phyloP scores from a whole-genome alignment of 202 grass and related monocot genomes.

The Setaria viridis region DNA sequence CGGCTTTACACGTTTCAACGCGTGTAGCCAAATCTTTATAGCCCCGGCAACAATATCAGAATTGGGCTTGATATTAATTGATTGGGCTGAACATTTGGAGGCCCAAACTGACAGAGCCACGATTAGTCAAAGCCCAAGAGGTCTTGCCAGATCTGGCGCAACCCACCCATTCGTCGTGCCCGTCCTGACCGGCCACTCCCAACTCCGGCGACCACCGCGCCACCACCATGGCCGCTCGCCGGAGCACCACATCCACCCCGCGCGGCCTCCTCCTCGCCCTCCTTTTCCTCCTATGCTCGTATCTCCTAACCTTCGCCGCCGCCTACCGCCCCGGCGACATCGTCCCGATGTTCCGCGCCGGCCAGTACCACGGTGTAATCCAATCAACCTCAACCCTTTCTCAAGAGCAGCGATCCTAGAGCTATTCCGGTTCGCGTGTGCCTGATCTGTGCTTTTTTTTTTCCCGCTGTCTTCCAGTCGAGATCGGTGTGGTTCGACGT shows the following conservation, averaged over 20 bases:
- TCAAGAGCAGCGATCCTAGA: background rate
- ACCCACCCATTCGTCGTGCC: slow-evolving; percentile 21
- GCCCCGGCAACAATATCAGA: too few relatives aligned
- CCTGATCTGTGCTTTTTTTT: slow-evolving; percentile 51
- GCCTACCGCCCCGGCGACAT: slow-evolving; percentile 76
- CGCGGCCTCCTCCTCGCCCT: background rate
- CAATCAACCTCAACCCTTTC: background rate
- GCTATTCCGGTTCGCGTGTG: background rate
- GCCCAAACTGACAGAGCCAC: background rate
- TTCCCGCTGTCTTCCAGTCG: slow-evolving; percentile 56
- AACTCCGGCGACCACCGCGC: slow-evolving; percentile 53
- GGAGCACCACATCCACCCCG: slow-evolving; percentile 7
- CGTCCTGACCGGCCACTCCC: slow-evolving; percentile 31
- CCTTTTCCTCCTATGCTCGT: slow-evolving; percentile 22
- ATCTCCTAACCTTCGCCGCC: slow-evolving; percentile 28
- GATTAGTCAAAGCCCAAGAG: slow-evolving; percentile 34
- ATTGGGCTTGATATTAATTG: background rate
- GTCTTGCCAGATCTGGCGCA: slow-evolving; percentile 36
- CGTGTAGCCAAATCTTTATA: too few relatives aligned
- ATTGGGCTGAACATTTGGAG: background rate
- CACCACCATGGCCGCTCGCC: slow-evolving; percentile 52
- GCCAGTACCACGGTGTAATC: slow-evolving; percentile 86
- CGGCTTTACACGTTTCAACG: too few relatives aligned
- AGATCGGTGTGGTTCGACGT: slow-evolving; percentile 89
- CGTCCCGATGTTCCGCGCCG: slow-evolving; percentile 79